phyloP scores from a whole-genome alignment of 2,329 filamentous ascomycete genomes.

The Trichophyton schoenleinii region DNA sequence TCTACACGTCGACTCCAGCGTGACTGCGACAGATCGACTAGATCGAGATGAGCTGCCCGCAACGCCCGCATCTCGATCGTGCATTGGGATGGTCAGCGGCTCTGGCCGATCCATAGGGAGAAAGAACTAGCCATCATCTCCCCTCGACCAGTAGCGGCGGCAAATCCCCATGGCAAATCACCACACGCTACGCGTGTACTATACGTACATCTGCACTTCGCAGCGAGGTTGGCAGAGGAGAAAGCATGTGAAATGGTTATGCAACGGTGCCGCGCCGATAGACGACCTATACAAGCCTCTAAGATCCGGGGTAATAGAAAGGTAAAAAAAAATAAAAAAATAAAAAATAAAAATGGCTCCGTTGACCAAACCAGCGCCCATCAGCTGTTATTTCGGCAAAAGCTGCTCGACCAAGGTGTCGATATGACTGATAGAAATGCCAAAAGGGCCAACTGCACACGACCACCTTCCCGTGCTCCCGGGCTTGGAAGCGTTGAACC shows the following conservation, averaged over 20 bases:
- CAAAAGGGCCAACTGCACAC: background rate
- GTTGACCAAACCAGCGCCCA: background rate
- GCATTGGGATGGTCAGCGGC: background rate
- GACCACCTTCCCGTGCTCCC: background rate
- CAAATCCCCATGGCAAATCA: background rate
- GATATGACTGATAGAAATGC: too few relatives aligned
- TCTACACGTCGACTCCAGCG: background rate
- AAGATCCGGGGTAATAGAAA: background rate
- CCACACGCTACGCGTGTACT: too few relatives aligned
- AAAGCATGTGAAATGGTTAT: background rate
- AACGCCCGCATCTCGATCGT: background rate
- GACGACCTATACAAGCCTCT: background rate
- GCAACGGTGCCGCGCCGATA: background rate
- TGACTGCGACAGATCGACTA: background rate
- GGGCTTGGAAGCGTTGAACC: background rate
- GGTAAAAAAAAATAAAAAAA: background rate
- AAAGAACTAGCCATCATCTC: too few relatives aligned
- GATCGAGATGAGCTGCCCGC: background rate
- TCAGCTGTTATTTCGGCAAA: background rate
- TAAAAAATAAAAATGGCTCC: background rate
- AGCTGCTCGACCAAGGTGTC: background rate
- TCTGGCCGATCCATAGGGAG: background rate
- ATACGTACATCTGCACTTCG: background rate
- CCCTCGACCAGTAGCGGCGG: background rate
- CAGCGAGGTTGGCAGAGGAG: background rate